Base-by-base conservation (phyloP, 2,329 filamentous ascomycete species). In the Venturia oleaginea region DNA sequence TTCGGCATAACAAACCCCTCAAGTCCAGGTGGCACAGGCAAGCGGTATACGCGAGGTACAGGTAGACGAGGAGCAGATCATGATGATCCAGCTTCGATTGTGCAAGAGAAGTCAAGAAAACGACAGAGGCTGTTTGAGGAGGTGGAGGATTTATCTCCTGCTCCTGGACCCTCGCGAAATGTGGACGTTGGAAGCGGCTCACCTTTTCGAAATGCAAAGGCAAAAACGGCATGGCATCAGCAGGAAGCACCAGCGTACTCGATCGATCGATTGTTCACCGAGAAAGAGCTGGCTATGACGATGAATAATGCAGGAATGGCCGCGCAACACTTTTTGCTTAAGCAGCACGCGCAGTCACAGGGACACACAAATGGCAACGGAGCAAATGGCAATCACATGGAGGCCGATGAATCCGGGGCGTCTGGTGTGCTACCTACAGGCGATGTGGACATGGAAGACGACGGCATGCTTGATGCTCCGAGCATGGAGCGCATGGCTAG, bases 1-100 rank as follows among this genome's bases (percentile, higher is more conserved):
- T 87, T 86, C 75, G 85, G 82, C 72, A 84, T 87, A 67, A 84
- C 83, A 68, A 83, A 86, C 66, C 84, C 84, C n/a, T 79, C 80
- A 51, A 86, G 83, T 65, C 85, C 85, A 27, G 84, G 84, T 59
- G 84, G 84, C 2, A 76, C 82, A 27, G 81, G 83, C 69, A 87
- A 87, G 68, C 80, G 85, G 66, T 87, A 87, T 74, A 88, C 85
- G 22, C 76, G 85, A 66, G 79, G 86, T 68, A 83, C 84, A 1
- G 78, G 85, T 65, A 83, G 86, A 70, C 78, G 82, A 62, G 78
- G 81, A 51, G 76, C 76, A 59, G 83, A 85, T 43, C 66, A 67
- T 8, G 77, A 76, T 57, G 76, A 76, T 78, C 81, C 37, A 15
- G 77, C 76, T 11, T 76, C 79, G 11, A 70, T 74, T 19, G 72